Evolutionary conservation across 2,329 filamentous ascomycete species (phyloP).

Genomic region (Fusarium sp.): DNA sequence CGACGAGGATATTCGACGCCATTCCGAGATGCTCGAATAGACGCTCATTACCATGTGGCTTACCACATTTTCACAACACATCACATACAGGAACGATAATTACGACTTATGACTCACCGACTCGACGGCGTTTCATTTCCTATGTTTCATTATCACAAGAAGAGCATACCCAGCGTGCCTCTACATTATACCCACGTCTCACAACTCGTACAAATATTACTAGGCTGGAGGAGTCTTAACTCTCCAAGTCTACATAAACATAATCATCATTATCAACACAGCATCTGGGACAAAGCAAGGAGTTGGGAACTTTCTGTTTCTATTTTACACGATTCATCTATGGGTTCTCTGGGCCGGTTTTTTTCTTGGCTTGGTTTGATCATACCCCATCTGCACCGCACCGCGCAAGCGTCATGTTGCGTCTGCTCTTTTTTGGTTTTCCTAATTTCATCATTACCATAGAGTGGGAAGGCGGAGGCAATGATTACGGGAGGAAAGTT

Average conservation of each 20-base stretch:
- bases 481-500: slow-evolving; percentile 2
- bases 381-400: slow-evolving; percentile 35
- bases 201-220: slow-evolving; percentile 16
- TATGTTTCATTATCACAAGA: slow-evolving; percentile 38
- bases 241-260: slow-evolving; percentile 15
- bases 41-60: neutral
- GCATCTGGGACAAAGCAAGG: slow-evolving; percentile 48
- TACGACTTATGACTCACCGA: slow-evolving; percentile 44
- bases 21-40: slow-evolving; percentile 65
- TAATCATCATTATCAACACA: slow-evolving; percentile 38
- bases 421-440: slow-evolving; percentile 23
- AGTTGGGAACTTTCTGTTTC: slow-evolving; percentile 45
- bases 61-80: slow-evolving; percentile 8
- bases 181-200: slow-evolving; percentile 36
- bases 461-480: neutral
- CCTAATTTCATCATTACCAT: slow-evolving; percentile 9
- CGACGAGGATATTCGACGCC: slow-evolving; percentile 79
- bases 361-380: slow-evolving; percentile 35
- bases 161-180: slow-evolving; percentile 42
- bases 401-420: slow-evolving; percentile 19
- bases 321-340: slow-evolving; percentile 36
- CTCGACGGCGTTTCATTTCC: slow-evolving; percentile 38
- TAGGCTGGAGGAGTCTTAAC: neutral
- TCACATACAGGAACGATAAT: slow-evolving; percentile 27
- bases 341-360: slow-evolving; percentile 9